A percentile compares a stretch with the other conserved stretches of the same genome.
Conservation (phyloP, 2,329 filamentous ascomycete species). For the Amylocarpus encephaloides region DNA sequence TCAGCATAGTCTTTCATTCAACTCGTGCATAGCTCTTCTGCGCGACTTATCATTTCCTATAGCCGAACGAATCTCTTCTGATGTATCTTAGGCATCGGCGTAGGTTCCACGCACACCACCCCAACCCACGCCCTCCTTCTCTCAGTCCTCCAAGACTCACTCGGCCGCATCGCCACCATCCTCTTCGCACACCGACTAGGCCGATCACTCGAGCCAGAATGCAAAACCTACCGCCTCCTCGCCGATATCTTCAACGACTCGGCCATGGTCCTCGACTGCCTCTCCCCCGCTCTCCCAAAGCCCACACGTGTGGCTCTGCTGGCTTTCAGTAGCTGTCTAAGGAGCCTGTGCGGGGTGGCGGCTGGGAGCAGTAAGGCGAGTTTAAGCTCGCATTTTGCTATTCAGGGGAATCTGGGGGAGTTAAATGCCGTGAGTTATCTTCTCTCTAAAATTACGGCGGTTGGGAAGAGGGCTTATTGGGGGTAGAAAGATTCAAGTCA, state of each 20-base stretch:
- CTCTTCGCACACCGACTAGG: slow-evolving; percentile 63
- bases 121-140: slow-evolving; percentile 61
- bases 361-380: slow-evolving; percentile 87
- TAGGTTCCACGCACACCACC: slow-evolving; percentile 58
- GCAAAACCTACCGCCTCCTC: slow-evolving; percentile 64
- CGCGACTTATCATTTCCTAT: background rate
- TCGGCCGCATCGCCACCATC: slow-evolving; percentile 61
- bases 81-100: slow-evolving; percentile 49
- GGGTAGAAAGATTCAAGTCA: slow-evolving; percentile 76
- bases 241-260: slow-evolving; percentile 67
- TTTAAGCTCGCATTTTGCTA: slow-evolving; percentile 86
- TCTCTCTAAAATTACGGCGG: background rate
- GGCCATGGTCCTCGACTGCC: slow-evolving; percentile 63
- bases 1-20: background rate
- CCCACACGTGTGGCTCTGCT: slow-evolving; percentile 49
- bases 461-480: slow-evolving; percentile 8
- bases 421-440: slow-evolving; percentile 66
- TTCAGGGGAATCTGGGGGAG: slow-evolving; percentile 80
- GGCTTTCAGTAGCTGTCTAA: slow-evolving; percentile 53
- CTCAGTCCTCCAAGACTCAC: slow-evolving; percentile 58
- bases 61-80: slow-evolving; percentile 4
- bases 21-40: background rate
- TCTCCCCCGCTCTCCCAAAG: slow-evolving; percentile 58
- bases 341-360: slow-evolving; percentile 78
- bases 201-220: slow-evolving; percentile 62